Conservation (phyloP, 2,329 filamentous ascomycete genomes). For the Colletotrichum agaves region DNA sequence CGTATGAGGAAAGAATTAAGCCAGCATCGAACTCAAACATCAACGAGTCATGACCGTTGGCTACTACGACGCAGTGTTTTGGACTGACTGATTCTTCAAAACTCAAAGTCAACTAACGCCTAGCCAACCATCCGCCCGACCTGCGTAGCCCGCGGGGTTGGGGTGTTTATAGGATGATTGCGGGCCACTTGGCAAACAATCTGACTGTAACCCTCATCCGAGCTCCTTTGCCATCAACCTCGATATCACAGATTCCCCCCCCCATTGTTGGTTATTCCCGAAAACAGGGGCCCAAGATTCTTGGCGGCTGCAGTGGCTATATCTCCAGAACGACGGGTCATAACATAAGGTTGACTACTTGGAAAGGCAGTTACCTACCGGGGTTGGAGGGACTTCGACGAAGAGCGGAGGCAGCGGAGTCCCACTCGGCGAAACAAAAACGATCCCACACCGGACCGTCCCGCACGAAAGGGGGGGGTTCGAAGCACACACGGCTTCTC, state of each 20-base stretch:
- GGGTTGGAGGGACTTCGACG: not conserved
- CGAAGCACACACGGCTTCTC: not conserved
- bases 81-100: not conserved
- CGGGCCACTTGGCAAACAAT: not conserved
- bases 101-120: not conserved
- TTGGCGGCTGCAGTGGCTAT: not conserved
- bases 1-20: not conserved
- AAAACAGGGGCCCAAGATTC: conserved; percentile 11
- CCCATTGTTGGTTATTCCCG: not conserved
- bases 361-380: not conserved
- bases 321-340: not conserved
- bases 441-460: too few species aligned
- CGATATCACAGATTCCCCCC: not conserved
- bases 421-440: too few species aligned
- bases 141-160: not conserved
- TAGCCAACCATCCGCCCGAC: not conserved
- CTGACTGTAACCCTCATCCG: rapidly evolving
- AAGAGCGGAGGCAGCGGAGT: too few species aligned
- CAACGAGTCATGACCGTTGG: not conserved
- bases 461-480: too few species aligned
- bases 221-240: not conserved
- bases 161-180: conserved; percentile 17
- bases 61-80: conserved; percentile 5
- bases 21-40: not conserved
- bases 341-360: not conserved